A percentile compares a stretch with the other conserved stretches of the same genome.
Evolutionary conservation across 2,329 filamentous ascomycete genomes (phyloP).

Genomic region (Fusarium coicis): DNA sequence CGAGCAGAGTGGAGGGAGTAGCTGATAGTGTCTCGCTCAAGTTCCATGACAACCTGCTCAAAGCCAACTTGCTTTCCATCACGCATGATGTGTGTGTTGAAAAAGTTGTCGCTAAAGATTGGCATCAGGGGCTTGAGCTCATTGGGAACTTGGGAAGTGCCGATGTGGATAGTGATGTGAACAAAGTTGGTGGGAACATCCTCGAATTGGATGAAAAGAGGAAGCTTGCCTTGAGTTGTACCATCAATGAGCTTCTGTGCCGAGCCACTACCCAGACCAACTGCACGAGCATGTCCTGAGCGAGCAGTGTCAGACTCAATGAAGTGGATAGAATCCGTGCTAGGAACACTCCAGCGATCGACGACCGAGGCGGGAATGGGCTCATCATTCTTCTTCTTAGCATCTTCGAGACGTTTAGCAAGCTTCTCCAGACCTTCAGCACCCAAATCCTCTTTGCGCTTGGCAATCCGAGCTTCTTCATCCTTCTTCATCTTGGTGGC

Average conservation of each 20-base stretch:
- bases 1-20: slow-evolving; percentile 79
- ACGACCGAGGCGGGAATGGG: slow-evolving; percentile 87
- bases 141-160: slow-evolving; percentile 80
- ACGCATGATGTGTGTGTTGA: slow-evolving; percentile 86
- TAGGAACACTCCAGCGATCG: slow-evolving; percentile 82
- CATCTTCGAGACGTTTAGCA: slow-evolving; percentile 79
- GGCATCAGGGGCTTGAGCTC: slow-evolving; percentile 85
- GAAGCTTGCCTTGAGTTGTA: slow-evolving; percentile 68
- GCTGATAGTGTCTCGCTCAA: slow-evolving; percentile 90
- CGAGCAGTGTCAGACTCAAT: slow-evolving; percentile 88
- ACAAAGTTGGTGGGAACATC: slow-evolving; percentile 94
- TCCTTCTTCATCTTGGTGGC: slow-evolving; percentile 84
- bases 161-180: slow-evolving; percentile 82
- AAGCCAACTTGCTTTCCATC: slow-evolving; percentile 84
- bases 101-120: slow-evolving; percentile 92
- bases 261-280: slow-evolving; percentile 74
- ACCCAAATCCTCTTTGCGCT: slow-evolving; percentile 82
- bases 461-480: slow-evolving; percentile 81
- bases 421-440: slow-evolving; percentile 82
- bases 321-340: slow-evolving; percentile 92
- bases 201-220: slow-evolving; percentile 96
- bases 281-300: slow-evolving; percentile 78
- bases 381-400: slow-evolving; percentile 88
- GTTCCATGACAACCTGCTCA: slow-evolving; percentile 88
- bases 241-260: slow-evolving; percentile 82